Conservation (phyloP, 768 basidiomycete genomes). For the Tylopilus felleus region DNA sequence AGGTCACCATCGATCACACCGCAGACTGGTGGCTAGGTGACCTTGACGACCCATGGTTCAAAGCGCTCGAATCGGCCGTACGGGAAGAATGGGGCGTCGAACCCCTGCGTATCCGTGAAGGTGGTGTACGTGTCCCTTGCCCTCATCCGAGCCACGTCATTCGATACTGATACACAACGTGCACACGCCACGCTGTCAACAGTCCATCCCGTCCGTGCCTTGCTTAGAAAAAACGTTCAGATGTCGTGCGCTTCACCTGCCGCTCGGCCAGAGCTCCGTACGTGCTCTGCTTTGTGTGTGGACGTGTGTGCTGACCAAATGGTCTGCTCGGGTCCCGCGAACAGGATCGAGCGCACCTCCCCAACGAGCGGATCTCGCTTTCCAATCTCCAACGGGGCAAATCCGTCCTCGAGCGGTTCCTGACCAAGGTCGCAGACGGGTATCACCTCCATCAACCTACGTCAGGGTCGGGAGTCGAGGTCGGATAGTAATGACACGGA, state of each 20-base stretch:
- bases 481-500: neutral
- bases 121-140: constrained; percentile 59
- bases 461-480: neutral
- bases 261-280: constrained; percentile 89
- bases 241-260: constrained; percentile 89
- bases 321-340: neutral
- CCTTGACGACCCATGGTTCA: constrained; percentile 82
- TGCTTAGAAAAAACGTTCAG: constrained; percentile 89
- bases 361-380: constrained; percentile 89
- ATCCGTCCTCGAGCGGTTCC: constrained; percentile 71
- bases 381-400: constrained; percentile 78
- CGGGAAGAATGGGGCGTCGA: constrained; percentile 82
- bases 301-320: neutral
- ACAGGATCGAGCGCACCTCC: constrained; percentile 88
- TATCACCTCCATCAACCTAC: neutral
- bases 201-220: constrained; percentile 94
- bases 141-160: neutral
- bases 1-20: constrained; percentile 78
- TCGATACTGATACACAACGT: neutral
- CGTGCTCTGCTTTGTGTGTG: constrained; percentile 22
- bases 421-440: constrained; percentile 48
- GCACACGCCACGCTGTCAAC: neutral
- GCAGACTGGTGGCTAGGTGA: constrained; percentile 98
- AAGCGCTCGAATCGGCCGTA: constrained; percentile 78
- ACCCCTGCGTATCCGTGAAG: constrained; percentile 88